Percentiles rank a stretch among this genome's conserved stretches.
Evolutionary conservation across 1,284 basidiomycete species (phyloP).

Genomic region (Apiotrichum sp.): DNA sequence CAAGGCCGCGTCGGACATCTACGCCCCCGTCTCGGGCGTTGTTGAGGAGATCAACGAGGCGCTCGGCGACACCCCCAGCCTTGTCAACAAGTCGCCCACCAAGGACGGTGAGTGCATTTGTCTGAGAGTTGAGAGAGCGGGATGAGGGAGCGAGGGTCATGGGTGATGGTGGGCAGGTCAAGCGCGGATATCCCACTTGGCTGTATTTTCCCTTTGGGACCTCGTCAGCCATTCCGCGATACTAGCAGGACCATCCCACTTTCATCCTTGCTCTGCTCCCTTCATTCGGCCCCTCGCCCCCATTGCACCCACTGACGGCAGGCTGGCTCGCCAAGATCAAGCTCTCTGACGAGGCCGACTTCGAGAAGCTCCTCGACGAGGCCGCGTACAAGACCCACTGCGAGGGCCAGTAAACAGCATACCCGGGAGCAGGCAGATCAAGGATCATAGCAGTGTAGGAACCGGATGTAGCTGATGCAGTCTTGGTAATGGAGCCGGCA

Average conservation of each 20-base stretch:
- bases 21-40: slow-evolving; percentile 83
- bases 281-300: too few species aligned
- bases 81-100: slow-evolving; percentile 87
- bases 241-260: too few species aligned
- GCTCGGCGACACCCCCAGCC: slow-evolving; percentile 63
- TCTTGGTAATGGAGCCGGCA: neutral
- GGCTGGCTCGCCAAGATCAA: slow-evolving; percentile 64
- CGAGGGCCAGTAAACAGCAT: slow-evolving; percentile 46
- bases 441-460: too few species aligned
- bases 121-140: too few species aligned
- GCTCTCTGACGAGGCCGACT: slow-evolving; percentile 68
- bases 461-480: neutral
- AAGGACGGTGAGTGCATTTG: slow-evolving; percentile 59
- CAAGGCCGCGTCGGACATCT: slow-evolving; percentile 96
- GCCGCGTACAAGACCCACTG: slow-evolving; percentile 73
- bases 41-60: slow-evolving; percentile 72
- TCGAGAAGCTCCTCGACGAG: slow-evolving; percentile 66
- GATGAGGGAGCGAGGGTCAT: too few species aligned
- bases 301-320: neutral
- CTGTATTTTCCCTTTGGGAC: too few species aligned
- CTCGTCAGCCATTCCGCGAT: too few species aligned
- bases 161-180: too few species aligned
- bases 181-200: too few species aligned
- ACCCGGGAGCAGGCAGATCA: too few species aligned
- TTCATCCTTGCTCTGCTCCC: too few species aligned